phyloP scores from a whole-genome alignment of 768 basidiomycete genomes.

The Agrocybe praecox region DNA sequence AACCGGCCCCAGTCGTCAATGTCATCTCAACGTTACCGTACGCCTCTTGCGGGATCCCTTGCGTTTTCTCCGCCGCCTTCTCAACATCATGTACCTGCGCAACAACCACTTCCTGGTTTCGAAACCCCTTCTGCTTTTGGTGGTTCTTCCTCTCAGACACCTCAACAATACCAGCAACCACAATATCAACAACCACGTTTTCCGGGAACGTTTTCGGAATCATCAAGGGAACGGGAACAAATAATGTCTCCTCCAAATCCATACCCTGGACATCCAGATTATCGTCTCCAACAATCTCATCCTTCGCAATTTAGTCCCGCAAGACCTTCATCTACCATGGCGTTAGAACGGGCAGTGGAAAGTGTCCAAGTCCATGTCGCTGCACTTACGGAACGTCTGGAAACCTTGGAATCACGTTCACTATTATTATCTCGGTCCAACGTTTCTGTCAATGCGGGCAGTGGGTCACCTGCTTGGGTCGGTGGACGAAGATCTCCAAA shows the following conservation, averaged over 20 bases:
- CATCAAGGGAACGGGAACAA: slow-evolving; percentile 37
- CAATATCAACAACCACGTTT: slow-evolving; percentile 41
- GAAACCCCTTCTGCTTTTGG: slow-evolving; percentile 78
- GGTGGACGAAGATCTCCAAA: slow-evolving; percentile 43
- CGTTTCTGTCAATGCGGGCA: slow-evolving; percentile 36
- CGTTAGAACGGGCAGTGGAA: slow-evolving; percentile 78
- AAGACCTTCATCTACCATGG: slow-evolving; percentile 49
- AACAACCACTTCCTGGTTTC: slow-evolving; percentile 73
- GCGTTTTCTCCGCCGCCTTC: slow-evolving; percentile 57
- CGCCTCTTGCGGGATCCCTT: slow-evolving; percentile 67
- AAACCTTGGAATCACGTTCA: slow-evolving; percentile 57
- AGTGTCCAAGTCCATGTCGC: slow-evolving; percentile 81
- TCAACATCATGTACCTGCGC: slow-evolving; percentile 49
- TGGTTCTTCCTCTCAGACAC: slow-evolving; percentile 39
- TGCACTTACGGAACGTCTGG: slow-evolving; percentile 82
- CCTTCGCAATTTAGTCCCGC: slow-evolving; percentile 36
- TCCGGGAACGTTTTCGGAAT: slow-evolving; percentile 38
- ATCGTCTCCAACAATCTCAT: slow-evolving; percentile 30
- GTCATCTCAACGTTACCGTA: slow-evolving; percentile 78
- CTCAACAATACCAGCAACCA: slow-evolving; percentile 37
- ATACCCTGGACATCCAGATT: slow-evolving; percentile 37
- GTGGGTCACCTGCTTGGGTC: slow-evolving; percentile 40
- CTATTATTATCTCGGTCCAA: slow-evolving; percentile 42
- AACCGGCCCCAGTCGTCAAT: slow-evolving; percentile 76
- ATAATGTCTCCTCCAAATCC: slow-evolving; percentile 37